Evolutionary conservation across 106 monocot species (phyloP), one percentile per base, ranked within the genome.

Genomic region (Allium cepa): DNA sequence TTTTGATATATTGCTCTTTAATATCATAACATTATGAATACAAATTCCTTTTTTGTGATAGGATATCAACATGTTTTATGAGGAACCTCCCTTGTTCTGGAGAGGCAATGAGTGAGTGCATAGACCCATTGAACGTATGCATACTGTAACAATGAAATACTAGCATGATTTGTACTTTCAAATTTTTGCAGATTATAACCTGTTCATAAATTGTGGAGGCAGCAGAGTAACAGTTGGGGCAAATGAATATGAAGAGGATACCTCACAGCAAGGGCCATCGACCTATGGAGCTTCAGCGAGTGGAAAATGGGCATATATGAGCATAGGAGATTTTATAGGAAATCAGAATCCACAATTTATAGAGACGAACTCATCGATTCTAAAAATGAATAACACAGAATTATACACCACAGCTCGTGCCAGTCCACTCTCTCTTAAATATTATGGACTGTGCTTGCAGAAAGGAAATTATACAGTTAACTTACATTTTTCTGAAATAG

Each of bases 181-280:
- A 28, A 14, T 22, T 22, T 67, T 17, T 56, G 57, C 77, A 87
- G 86, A 87, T 59, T 82, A 71, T 66, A 52, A 87, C 3, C 17
- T 87, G 62, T 82, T 74, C 62, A 82, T 87, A 74, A 87, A 87
- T 53, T 87, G 82, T 73, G 86, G 86, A 71, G 86, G 86, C 14
- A 27, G 46, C 9, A 59, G 17, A 17, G 73, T 74, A 15, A 82
- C n/a, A 10, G 28, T 87, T 50, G 79, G 50, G 8, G 55, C 11
- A 8, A 16, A 68, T 13, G 63, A 49, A 36, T 87, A 79, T 61
- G 79, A 79, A 60, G 67, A 47, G 11, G 82, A 87, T 27, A 46
- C 57, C 6, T 59, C 46, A 16, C 10, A 16, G 2, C 58, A 64
- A 14, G 82, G 82, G 10, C 12, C 73, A 63, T 87, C 86, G 46